phyloP scores from a whole-genome alignment of 495 filamentous ascomycete species.

The Penicillium paxilli region DNA sequence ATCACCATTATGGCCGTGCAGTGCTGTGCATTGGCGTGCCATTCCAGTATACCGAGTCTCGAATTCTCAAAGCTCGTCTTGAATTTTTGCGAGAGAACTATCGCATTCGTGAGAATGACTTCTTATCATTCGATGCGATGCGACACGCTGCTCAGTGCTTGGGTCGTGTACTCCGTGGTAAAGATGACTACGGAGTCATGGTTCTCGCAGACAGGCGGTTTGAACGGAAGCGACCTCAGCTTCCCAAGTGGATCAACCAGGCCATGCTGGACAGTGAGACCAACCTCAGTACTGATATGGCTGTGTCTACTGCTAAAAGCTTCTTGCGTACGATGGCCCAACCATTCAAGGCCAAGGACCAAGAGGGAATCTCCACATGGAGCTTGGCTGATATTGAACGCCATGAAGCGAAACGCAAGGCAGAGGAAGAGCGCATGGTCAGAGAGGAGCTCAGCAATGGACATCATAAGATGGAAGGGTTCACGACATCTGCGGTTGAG shows the following conservation, averaged over 20 bases:
- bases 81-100: slow-evolving; percentile 97
- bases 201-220: slow-evolving; percentile 92
- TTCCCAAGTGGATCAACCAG: slow-evolving; percentile 97
- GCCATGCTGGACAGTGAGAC: slow-evolving; percentile 79
- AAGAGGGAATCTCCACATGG: slow-evolving; percentile 94
- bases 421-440: slow-evolving; percentile 61
- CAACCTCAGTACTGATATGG: slow-evolving; percentile 93
- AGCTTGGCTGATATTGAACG: slow-evolving; percentile 70
- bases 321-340: slow-evolving; percentile 90
- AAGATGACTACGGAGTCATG: slow-evolving; percentile 99
- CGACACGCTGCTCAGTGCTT: slow-evolving; percentile 96
- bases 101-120: slow-evolving; percentile 95
- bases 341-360: slow-evolving; percentile 77
- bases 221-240: slow-evolving; percentile 80
- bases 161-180: slow-evolving; percentile 91
- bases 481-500: slow-evolving; percentile 18
- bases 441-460: slow-evolving; percentile 28
- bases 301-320: slow-evolving; percentile 80
- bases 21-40: slow-evolving; percentile 97
- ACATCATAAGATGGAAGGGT: slow-evolving; percentile 24
- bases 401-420: slow-evolving; percentile 68
- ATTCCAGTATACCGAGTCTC: slow-evolving; percentile 98
- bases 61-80: slow-evolving; percentile 92
- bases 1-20: slow-evolving; percentile 96
- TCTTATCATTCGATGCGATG: slow-evolving; percentile 99